phyloP scores from a whole-genome alignment of 2,329 filamentous ascomycete genomes.

The Alternaria hordeiaustralica region DNA sequence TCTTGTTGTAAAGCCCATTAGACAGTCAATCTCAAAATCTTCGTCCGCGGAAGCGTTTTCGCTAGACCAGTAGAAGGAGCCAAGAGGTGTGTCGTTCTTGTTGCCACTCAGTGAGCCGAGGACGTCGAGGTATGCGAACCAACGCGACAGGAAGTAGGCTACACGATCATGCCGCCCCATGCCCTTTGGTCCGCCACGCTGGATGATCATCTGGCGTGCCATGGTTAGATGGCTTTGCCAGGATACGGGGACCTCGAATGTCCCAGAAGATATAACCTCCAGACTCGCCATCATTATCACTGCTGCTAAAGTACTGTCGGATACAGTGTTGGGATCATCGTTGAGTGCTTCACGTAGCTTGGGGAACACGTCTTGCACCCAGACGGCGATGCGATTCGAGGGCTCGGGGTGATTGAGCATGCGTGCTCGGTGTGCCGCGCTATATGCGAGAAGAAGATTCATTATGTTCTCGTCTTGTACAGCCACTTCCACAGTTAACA shows the following conservation, averaged over 20 bases:
- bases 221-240: conserved; percentile 82
- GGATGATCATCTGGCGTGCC: conserved; percentile 75
- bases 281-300: conserved; percentile 85
- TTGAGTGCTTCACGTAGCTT: conserved; percentile 71
- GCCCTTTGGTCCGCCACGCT: conserved; percentile 65
- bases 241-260: conserved; percentile 78
- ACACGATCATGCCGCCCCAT: conserved; percentile 60
- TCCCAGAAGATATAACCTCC: conserved; percentile 81
- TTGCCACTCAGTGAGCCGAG: conserved; percentile 73
- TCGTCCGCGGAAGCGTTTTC: conserved; percentile 61
- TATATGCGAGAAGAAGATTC: conserved; percentile 79
- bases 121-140: conserved; percentile 85
- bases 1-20: conserved; percentile 77
- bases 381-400: conserved; percentile 76
- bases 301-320: conserved; percentile 76
- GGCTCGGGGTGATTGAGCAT: conserved; percentile 77
- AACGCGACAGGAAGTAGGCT: conserved; percentile 77
- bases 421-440: conserved; percentile 80
- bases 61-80: conserved; percentile 50
- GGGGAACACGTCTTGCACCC: conserved; percentile 81
- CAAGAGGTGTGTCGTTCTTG: conserved; percentile 52
- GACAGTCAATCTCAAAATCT: conserved; percentile 77
- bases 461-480: conserved; percentile 73
- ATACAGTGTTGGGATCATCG: conserved; percentile 58
- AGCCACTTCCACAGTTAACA: conserved; percentile 61